Conservation (phyloP, 768 basidiomycete species). For the Gloeopeniophorella convolvens region DNA sequence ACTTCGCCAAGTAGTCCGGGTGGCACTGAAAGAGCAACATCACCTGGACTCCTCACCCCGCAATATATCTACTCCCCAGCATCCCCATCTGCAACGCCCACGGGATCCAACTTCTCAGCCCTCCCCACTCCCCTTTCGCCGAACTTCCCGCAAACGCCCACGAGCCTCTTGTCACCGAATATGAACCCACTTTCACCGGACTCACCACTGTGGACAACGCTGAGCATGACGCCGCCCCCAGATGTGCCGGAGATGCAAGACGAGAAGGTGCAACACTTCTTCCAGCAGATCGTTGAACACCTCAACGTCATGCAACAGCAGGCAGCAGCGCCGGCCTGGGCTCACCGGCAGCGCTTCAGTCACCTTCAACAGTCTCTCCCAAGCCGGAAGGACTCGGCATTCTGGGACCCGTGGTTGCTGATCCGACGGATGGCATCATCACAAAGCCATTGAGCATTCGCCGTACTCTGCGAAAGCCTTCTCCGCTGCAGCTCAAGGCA, state of each 20-base stretch:
- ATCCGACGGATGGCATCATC: conserved; percentile 11
- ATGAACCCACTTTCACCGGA: conserved; percentile 27
- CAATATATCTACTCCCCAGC: conserved; percentile 17
- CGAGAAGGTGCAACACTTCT: conserved; percentile 74
- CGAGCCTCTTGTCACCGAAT: conserved; percentile 17
- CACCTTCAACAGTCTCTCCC: background rate
- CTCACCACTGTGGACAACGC: conserved; percentile 28
- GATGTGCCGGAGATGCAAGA: conserved; percentile 68
- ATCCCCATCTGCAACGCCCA: conserved; percentile 3
- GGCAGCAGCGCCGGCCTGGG: conserved; percentile 25
- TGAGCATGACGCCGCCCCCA: conserved; percentile 36
- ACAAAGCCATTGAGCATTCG: conserved; percentile 43
- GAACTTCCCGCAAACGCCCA: conserved; percentile 15
- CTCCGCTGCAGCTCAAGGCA: conserved; percentile 20
- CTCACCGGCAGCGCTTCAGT: background rate
- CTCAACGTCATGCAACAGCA: conserved; percentile 66
- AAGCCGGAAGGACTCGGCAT: conserved; percentile 11
- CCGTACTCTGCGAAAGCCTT: conserved; percentile 16
- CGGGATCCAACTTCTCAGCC: conserved; percentile 24
- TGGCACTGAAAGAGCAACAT: conserved; percentile 16
- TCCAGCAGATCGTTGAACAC: conserved; percentile 78
- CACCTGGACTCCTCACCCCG: conserved; percentile 11
- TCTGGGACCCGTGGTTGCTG: background rate
- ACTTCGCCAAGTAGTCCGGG: conserved; percentile 16
- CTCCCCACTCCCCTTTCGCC: conserved; percentile 25